Conservation (phyloP, 495 filamentous ascomycete genomes). For the Cercophora samala region DNA sequence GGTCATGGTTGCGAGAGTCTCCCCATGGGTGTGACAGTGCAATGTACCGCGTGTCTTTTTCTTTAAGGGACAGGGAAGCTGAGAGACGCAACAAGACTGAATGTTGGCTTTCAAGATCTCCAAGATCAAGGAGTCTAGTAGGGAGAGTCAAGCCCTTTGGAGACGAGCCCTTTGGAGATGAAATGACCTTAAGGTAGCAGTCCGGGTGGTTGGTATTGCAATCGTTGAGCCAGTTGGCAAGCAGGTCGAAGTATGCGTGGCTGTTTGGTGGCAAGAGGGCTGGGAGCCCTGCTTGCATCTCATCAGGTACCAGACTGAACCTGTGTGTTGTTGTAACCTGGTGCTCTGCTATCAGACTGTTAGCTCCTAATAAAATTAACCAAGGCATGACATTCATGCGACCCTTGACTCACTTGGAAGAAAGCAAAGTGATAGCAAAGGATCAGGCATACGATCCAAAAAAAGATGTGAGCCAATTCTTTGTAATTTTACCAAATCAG, state of each 20-base stretch:
- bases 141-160: not conserved
- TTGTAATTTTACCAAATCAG: not conserved
- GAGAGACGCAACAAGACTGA: not conserved
- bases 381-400: no score
- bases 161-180: not conserved
- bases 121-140: conserved; percentile 1
- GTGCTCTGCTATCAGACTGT: not conserved
- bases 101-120: not conserved
- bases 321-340: not conserved
- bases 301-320: not conserved
- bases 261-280: not conserved
- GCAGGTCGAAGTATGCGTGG: not conserved
- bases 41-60: not conserved
- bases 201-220: not conserved
- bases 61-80: not conserved
- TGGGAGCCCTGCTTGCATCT: not conserved
- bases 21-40: conserved; percentile 13
- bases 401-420: not conserved
- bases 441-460: not conserved
- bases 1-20: not conserved
- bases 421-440: not conserved
- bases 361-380: no score
- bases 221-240: conserved; percentile 6
- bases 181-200: not conserved
- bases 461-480: conserved; percentile 3